phyloP scores from a whole-genome alignment of 306 rosid species.

The Cicer cuneatum region DNA sequence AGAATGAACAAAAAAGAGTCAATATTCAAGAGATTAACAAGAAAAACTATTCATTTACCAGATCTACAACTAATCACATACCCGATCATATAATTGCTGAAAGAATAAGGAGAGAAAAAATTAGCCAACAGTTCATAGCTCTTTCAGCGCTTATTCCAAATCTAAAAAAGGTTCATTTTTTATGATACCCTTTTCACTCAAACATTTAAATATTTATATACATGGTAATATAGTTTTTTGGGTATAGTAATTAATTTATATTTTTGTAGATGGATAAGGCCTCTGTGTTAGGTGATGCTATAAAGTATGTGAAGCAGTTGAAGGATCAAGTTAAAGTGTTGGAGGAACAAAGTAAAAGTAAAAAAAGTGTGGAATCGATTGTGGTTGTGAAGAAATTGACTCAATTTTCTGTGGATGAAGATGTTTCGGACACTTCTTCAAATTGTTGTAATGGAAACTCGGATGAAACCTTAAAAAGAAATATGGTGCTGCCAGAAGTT shows the following conservation, averaged over 20 bases:
- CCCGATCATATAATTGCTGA: slow-evolving; percentile 81
- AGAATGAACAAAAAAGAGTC: slow-evolving; percentile 12
- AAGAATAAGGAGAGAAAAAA: slow-evolving; percentile 76
- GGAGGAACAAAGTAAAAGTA: slow-evolving; percentile 65
- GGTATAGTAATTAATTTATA: not conserved
- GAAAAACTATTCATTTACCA: slow-evolving; percentile 22
- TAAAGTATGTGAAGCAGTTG: slow-evolving; percentile 63
- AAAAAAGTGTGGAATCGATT: slow-evolving; percentile 56
- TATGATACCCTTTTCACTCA: not conserved
- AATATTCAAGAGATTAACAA: slow-evolving; percentile 38
- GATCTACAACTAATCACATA: slow-evolving; percentile 48
- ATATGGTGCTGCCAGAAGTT: slow-evolving; percentile 58
- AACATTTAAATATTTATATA: not conserved
- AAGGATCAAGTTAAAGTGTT: slow-evolving; percentile 55
- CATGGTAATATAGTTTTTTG: not conserved
- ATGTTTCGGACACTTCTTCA: slow-evolving; percentile 41
- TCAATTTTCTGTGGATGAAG: slow-evolving; percentile 48
- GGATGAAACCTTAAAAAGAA: slow-evolving; percentile 43
- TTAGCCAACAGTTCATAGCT: slow-evolving; percentile 70
- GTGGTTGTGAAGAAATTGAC: slow-evolving; percentile 54
- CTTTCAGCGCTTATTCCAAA: slow-evolving; percentile 80
- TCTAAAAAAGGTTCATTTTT: slow-evolving; percentile 65
- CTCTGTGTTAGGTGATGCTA: slow-evolving; percentile 72
- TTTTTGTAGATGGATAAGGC: slow-evolving; percentile 63
- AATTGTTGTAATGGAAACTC: slow-evolving; percentile 51